These are phyloP conservation scores for Erodium maritimum DNA, from an alignment of 345 rosid genomes.

Conservation along the genomic window DNA sequence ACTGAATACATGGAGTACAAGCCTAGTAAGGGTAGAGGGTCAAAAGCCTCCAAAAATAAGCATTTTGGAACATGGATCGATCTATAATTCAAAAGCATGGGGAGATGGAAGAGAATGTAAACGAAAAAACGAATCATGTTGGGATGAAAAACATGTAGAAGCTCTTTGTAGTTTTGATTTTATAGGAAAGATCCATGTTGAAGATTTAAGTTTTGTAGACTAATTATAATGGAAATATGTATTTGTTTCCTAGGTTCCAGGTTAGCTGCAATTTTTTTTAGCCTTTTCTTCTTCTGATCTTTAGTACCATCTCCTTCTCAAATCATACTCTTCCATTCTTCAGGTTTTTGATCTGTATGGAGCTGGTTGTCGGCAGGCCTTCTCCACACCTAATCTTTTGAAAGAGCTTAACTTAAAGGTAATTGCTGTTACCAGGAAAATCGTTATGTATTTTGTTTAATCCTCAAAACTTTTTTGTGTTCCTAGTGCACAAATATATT, in stretches of 20 bases:
- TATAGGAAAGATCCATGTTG: too few relatives aligned
- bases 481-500: not conserved
- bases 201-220: not conserved
- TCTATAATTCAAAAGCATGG: too few relatives aligned
- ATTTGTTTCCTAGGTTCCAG: not conserved
- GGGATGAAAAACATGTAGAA: too few relatives aligned
- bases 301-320: not conserved
- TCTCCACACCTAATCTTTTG: conserved; percentile 64
- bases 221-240: not conserved
- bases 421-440: not conserved
- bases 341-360: conserved; percentile 94
- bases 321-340: conserved; percentile 1
- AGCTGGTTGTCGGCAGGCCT: conserved; percentile 58
- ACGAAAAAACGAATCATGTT: too few relatives aligned
- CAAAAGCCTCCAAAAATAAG: too few relatives aligned
- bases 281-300: not conserved
- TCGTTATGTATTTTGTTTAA: too few relatives aligned
- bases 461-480: not conserved
- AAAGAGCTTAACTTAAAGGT: conserved; percentile 80
- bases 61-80: too few relatives aligned
- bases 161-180: too few relatives aligned
- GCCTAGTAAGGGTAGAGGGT: too few relatives aligned
- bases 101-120: too few relatives aligned
- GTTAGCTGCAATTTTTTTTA: not conserved
- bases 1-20: too few relatives aligned